A percentile compares a stretch with the other conserved stretches of the same genome.
These are phyloP conservation scores for Oryza officinalis DNA, from an alignment of 176 grass and related monocot species.

Conservation along the genomic window DNA sequence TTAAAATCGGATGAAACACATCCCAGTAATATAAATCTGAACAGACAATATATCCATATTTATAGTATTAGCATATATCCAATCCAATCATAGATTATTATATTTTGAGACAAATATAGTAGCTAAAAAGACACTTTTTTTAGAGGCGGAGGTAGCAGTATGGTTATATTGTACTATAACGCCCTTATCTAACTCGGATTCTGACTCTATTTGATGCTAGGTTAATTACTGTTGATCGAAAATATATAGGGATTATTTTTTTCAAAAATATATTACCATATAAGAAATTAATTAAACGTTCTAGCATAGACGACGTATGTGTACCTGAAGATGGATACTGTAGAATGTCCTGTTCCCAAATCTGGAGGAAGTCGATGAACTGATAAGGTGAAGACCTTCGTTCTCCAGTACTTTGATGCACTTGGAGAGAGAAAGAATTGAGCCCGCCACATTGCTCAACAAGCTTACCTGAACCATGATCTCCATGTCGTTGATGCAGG, in stretches of 20 bases:
- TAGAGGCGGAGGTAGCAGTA: too few species aligned
- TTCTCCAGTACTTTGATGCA: constrained; percentile 60
- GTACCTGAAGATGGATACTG: constrained; percentile 84
- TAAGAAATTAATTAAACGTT: not conserved
- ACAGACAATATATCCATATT: too few species aligned
- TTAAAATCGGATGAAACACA: too few species aligned
- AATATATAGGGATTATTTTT: not conserved
- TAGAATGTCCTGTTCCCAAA: constrained; percentile 64
- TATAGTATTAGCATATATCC: too few species aligned
- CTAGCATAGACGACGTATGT: not conserved
- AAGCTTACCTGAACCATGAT: constrained; percentile 83
- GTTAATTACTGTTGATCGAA: too few species aligned
- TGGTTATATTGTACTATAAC: too few species aligned
- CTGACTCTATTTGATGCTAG: not conserved
- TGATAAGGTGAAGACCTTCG: constrained; percentile 63
- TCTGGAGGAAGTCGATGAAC: constrained; percentile 53
- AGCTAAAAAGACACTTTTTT: too few species aligned
- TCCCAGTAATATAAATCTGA: too few species aligned
- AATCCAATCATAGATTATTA: too few species aligned
- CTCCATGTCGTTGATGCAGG: constrained; percentile 57
- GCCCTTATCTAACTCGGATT: too few species aligned
- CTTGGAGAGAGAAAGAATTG: constrained; percentile 50
- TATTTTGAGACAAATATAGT: too few species aligned
- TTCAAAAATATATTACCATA: not conserved
- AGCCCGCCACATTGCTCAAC: constrained; percentile 25